phyloP scores from a whole-genome alignment of 305 asterid genomes.

The Plantago lanceolata region DNA sequence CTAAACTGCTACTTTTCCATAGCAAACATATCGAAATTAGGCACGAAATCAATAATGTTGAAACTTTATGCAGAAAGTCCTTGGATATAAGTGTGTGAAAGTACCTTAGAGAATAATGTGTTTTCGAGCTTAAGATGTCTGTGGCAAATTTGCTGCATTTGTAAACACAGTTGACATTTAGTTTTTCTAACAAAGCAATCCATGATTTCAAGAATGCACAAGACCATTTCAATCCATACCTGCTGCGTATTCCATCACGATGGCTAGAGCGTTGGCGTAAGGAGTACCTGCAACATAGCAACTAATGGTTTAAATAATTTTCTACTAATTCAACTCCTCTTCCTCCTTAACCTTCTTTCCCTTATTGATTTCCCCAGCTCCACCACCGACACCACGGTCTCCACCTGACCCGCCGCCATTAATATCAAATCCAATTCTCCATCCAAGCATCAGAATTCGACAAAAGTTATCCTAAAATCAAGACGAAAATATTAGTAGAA shows the following conservation, averaged over 20 bases:
- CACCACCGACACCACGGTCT: no score
- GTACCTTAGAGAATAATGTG: slow-evolving; percentile 71
- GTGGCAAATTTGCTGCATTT: slow-evolving; percentile 74
- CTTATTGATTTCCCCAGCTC: no score
- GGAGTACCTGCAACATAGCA: slow-evolving; percentile 44
- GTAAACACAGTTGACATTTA: not conserved
- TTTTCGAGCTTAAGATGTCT: slow-evolving; percentile 91
- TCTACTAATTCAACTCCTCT: no score
- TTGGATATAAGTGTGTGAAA: not conserved
- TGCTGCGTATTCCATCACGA: slow-evolving; percentile 87
- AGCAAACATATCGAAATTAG: no score
- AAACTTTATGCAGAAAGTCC: not conserved
- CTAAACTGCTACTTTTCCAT: no score
- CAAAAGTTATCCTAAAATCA: no score
- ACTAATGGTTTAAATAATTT: not conserved
- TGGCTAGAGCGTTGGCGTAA: slow-evolving; percentile 78
- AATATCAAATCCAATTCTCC: no score
- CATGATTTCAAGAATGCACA: not conserved
- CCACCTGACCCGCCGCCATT: no score
- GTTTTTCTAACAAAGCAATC: not conserved
- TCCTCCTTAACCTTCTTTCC: no score
- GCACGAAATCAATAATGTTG: not conserved
- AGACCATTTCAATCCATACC: slow-evolving; percentile 26
- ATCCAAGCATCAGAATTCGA: no score
- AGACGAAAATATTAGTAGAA: no score